Evolutionary conservation across 805 yeast genomes (phyloP).

Genomic region (Candida silvatica): DNA sequence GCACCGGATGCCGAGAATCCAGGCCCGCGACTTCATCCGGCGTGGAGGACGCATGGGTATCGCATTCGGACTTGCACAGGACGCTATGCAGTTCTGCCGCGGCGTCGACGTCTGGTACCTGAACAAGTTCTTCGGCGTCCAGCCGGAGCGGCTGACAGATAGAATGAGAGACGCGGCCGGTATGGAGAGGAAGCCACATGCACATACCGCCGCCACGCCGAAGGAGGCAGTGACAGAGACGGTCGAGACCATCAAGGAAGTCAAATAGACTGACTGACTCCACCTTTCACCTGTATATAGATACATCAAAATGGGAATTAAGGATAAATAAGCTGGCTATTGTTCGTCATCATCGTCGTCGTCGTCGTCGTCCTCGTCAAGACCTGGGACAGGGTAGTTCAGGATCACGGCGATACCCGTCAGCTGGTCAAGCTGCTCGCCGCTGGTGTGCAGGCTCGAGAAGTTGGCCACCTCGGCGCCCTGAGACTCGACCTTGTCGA

Average conservation of each 20-base stretch:
- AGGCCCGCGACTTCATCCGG: conserved; percentile 31
- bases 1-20: conserved; percentile 34
- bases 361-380: conserved; percentile 49
- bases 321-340: neutral
- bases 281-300: neutral
- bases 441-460: conserved; percentile 81
- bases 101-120: conserved; percentile 67
- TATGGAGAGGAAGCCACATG: neutral
- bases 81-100: conserved; percentile 43
- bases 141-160: conserved; percentile 17
- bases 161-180: conserved; percentile 9
- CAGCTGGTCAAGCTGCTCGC: conserved; percentile 79
- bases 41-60: conserved; percentile 55
- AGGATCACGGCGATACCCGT: conserved; percentile 88
- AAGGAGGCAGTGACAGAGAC: neutral
- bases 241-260: too few relatives aligned
- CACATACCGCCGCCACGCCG: neutral
- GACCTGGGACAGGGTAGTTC: conserved; percentile 74
- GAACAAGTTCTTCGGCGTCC: conserved; percentile 21
- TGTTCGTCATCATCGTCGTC: neutral
- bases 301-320: too few relatives aligned
- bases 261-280: too few relatives aligned
- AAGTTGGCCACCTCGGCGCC: conserved; percentile 79
- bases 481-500: conserved; percentile 54
- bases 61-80: conserved; percentile 58